These are phyloP conservation scores for Metschnikowia sp. DNA, from an alignment of 805 yeast species.

Conservation along the genomic window DNA sequence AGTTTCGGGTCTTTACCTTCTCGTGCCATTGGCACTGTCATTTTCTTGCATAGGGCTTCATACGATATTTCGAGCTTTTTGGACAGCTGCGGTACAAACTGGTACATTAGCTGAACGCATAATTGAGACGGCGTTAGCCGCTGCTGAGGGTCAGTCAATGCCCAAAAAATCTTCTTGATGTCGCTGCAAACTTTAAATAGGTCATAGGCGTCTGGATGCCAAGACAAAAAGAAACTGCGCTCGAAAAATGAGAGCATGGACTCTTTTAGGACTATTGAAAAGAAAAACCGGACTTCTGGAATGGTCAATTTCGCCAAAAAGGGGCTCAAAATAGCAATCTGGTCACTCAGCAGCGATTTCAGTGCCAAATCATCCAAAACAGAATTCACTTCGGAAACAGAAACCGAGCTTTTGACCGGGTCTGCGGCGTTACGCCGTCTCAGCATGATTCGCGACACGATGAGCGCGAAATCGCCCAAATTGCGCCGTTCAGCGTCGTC, in stretches of 20 bases:
- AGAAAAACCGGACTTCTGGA: conserved; percentile 63
- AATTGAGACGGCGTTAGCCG: conserved; percentile 42
- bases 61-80: conserved; percentile 51
- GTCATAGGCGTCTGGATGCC: conserved; percentile 78
- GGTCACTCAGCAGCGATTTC: conserved; percentile 30
- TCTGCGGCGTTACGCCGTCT: conserved; percentile 51
- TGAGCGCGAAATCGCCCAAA: conserved; percentile 41
- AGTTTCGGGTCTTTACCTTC: conserved; percentile 18
- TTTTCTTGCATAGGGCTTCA: conserved; percentile 44
- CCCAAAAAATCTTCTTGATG: conserved; percentile 54
- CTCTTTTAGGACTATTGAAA: conserved; percentile 61
- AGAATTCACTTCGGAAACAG: conserved; percentile 30
- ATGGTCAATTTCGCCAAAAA: conserved; percentile 53
- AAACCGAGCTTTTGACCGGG: conserved; percentile 14
- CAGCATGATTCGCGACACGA: conserved; percentile 49
- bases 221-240: conserved; percentile 49
- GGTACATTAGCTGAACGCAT: conserved; percentile 43
- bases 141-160: conserved; percentile 47
- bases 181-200: conserved; percentile 65
- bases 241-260: conserved; percentile 64
- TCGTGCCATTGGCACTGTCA: conserved; percentile 33
- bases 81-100: conserved; percentile 78
- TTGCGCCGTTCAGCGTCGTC: conserved; percentile 38
- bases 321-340: conserved; percentile 44
- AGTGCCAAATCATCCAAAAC: conserved; percentile 27